Evolutionary conservation across 257 asterid species (phyloP).

Genomic region (Solanum tarapatanum): DNA sequence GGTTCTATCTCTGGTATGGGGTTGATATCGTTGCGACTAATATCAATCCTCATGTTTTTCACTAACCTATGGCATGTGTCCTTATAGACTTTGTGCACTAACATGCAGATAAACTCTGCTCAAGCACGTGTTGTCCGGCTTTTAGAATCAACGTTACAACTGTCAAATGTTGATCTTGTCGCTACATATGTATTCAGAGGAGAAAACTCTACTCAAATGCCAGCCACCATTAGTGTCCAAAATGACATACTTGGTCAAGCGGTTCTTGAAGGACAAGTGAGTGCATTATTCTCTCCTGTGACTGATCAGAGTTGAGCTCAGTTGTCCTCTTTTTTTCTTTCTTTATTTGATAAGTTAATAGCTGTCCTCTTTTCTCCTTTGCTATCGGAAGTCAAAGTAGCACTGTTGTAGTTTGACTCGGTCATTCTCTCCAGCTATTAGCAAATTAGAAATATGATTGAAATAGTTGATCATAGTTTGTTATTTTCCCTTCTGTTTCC

Average conservation of each 20-base stretch:
- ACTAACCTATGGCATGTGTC: neutral
- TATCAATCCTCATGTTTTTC: neutral
- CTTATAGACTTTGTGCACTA: neutral
- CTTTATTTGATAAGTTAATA: neutral
- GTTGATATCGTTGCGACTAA: neutral
- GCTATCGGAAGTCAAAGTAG: neutral
- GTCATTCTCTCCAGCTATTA: neutral
- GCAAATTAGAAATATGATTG: neutral
- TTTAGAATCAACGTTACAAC: slow-evolving; percentile 59
- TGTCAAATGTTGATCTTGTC: slow-evolving; percentile 78
- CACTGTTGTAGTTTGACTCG: neutral
- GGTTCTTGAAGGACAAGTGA: slow-evolving; percentile 66
- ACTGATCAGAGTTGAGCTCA: neutral
- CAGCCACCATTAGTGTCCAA: slow-evolving; percentile 50
- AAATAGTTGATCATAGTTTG: neutral
- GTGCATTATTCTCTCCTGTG: slow-evolving; percentile 8
- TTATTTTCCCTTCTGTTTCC: neutral
- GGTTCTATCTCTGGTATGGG: slow-evolving; percentile 63
- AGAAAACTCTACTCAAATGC: slow-evolving; percentile 58
- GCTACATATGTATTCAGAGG: slow-evolving; percentile 58
- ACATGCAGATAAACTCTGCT: slow-evolving; percentile 60
- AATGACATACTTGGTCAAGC: slow-evolving; percentile 70
- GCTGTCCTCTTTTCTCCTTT: neutral
- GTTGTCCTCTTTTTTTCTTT: neutral
- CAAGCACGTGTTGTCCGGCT: slow-evolving; percentile 68